Evolutionary conservation across 192 early-diverging fungal species (phyloP).

Genomic region (Coemansia sp.): DNA sequence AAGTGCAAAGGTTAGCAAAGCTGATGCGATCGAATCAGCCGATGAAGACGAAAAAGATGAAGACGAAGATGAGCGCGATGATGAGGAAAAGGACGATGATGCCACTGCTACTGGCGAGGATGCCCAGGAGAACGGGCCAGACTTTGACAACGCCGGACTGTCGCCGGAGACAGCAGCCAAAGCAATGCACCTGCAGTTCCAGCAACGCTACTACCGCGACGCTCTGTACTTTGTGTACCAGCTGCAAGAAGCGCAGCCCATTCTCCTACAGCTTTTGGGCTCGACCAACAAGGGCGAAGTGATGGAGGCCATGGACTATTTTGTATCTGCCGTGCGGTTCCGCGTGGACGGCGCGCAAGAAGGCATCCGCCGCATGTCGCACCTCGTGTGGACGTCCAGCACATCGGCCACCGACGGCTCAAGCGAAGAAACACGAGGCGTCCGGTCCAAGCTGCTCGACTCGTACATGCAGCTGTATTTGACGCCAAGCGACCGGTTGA

Average conservation of each 20-base stretch:
- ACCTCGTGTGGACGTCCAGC: constrained; percentile 83
- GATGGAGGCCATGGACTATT: constrained; percentile 94
- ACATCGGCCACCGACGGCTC: constrained; percentile 17
- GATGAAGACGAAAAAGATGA: constrained; percentile 2
- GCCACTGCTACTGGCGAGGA: constrained; percentile 36
- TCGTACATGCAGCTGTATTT: constrained; percentile 81
- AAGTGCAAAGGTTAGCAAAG: constrained; percentile 22
- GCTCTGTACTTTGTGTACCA: constrained; percentile 84
- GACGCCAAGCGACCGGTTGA: constrained; percentile 52
- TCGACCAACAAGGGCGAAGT: constrained; percentile 92
- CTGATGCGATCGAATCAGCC: constrained; percentile 16
- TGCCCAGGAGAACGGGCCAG: constrained; percentile 20
- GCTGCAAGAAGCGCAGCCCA: constrained; percentile 73
- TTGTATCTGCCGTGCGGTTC: constrained; percentile 80
- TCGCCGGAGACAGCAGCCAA: constrained; percentile 57
- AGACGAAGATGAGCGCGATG: constrained; percentile 29
- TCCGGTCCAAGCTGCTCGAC: constrained; percentile 72
- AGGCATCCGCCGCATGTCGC: constrained; percentile 91
- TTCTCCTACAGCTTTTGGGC: constrained; percentile 79
- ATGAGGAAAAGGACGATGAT: constrained; percentile 17
- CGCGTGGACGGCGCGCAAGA: constrained; percentile 80
- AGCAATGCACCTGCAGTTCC: constrained; percentile 56
- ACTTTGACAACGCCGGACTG: constrained; percentile 36
- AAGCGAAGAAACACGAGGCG: constrained; percentile 69
- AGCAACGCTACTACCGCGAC: constrained; percentile 81